Conservation (phyloP, 768 basidiomycete genomes). For the Mycena latifolia region DNA sequence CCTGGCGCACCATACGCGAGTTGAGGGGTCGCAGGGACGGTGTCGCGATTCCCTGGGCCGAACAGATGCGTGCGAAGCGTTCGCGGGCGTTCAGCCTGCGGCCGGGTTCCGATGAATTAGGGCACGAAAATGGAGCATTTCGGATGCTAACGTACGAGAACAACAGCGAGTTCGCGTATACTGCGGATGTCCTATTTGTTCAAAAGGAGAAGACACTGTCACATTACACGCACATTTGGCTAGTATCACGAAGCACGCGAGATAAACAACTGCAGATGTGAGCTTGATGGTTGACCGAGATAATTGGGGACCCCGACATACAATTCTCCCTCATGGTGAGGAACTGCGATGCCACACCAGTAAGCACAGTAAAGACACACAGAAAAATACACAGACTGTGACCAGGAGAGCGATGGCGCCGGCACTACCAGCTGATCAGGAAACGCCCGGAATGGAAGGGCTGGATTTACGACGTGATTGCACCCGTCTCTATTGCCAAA, state of each 20-base stretch:
- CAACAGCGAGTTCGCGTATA: slow-evolving; percentile 22
- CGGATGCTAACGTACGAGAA: slow-evolving; percentile 8
- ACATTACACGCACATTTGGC: slow-evolving; percentile 9
- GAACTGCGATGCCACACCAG: not conserved
- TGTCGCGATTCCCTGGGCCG: not conserved
- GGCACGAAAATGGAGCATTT: not conserved
- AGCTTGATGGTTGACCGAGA: not conserved
- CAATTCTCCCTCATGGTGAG: slow-evolving; percentile 20
- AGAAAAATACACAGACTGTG: not conserved
- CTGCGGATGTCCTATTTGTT: too few relatives aligned
- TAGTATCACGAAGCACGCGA: slow-evolving; percentile 10
- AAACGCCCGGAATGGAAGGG: not conserved
- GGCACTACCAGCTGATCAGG: not conserved
- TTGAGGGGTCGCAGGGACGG: not conserved
- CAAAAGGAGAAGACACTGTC: not conserved
- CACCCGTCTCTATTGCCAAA: slow-evolving; percentile 24
- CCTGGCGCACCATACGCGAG: too few relatives aligned
- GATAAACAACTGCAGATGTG: not conserved
- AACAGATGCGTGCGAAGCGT: slow-evolving; percentile 14
- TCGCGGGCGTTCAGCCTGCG: slow-evolving; percentile 14
- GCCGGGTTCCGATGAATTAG: not conserved
- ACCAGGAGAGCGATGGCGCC: slow-evolving; percentile 9
- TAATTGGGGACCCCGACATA: not conserved
- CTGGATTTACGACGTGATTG: slow-evolving; percentile 17
- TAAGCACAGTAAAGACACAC: too few relatives aligned